phyloP scores from a whole-genome alignment of 768 basidiomycete genomes.

The Sarcomyxa edulis region DNA sequence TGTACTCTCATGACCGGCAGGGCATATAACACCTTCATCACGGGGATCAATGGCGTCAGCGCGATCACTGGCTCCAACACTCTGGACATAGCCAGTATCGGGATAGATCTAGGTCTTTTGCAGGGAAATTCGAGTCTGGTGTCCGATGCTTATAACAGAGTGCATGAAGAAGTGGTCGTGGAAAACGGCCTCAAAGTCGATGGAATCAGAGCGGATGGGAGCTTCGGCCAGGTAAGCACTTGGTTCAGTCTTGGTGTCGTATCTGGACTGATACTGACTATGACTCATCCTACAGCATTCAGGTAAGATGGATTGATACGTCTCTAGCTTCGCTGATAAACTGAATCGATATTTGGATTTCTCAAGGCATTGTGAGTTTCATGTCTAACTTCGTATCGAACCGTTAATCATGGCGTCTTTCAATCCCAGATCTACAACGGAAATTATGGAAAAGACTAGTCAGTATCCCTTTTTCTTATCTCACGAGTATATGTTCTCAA shows the following conservation, averaged over 20 bases:
- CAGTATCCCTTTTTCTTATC: neutral
- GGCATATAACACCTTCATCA: slow-evolving; percentile 31
- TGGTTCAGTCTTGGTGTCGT: too few species aligned
- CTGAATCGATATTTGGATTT: too few species aligned
- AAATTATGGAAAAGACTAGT: slow-evolving; percentile 23
- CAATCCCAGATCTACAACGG: slow-evolving; percentile 46
- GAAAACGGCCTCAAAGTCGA: slow-evolving; percentile 31
- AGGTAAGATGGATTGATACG: too few species aligned
- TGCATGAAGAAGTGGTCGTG: slow-evolving; percentile 36
- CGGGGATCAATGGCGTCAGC: slow-evolving; percentile 30
- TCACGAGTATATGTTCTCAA: neutral
- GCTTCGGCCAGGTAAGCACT: too few species aligned
- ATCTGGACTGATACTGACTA: too few species aligned
- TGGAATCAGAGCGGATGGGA: slow-evolving; percentile 31
- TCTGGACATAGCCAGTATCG: slow-evolving; percentile 42
- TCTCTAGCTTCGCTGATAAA: too few species aligned
- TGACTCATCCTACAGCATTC: too few species aligned
- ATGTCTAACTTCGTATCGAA: too few species aligned
- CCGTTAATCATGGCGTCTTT: too few species aligned
- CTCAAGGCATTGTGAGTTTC: too few species aligned
- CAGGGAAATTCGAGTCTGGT: slow-evolving; percentile 22
- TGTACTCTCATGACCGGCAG: slow-evolving; percentile 38
- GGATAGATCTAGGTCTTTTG: slow-evolving; percentile 32
- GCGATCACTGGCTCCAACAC: slow-evolving; percentile 50
- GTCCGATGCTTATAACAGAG: slow-evolving; percentile 24